Conservation (phyloP, 192 early-diverging fungal species). For the Backusella parvicylindrica region DNA sequence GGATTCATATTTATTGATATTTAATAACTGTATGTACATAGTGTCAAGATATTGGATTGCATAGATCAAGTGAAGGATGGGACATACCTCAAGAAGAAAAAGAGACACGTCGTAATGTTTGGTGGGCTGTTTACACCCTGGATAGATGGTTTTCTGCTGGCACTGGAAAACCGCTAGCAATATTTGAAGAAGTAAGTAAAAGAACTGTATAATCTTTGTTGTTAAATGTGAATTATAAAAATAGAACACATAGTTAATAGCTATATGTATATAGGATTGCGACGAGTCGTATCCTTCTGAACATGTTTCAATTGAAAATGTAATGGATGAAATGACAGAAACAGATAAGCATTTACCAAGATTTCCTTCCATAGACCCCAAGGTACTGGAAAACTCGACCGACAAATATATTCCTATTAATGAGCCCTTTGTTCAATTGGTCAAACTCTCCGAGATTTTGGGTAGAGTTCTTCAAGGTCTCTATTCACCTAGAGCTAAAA, state of each 20-base stretch:
- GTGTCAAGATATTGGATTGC: constrained; percentile 21
- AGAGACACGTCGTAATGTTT: constrained; percentile 5
- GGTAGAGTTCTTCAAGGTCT: constrained; percentile 22
- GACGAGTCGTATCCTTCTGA: constrained; percentile 23
- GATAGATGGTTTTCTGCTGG: constrained; percentile 19
- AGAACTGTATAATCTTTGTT: background rate
- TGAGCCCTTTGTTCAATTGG: constrained; percentile 22
- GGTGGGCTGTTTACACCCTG: constrained; percentile 9
- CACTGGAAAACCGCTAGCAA: constrained; percentile 7
- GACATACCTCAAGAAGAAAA: constrained; percentile 2
- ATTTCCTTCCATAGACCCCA: constrained; percentile 1
- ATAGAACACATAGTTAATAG: background rate
- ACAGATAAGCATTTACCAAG: background rate
- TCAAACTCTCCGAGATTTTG: constrained; percentile 28
- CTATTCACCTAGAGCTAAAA: constrained; percentile 25
- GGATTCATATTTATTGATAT: background rate
- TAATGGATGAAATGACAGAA: constrained; percentile 20
- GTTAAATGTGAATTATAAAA: background rate
- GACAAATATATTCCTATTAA: constrained; percentile 5
- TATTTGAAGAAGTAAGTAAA: constrained; percentile 12
- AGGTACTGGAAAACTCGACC: background rate
- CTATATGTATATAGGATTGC: constrained; percentile 15
- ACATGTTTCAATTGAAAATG: constrained; percentile 13
- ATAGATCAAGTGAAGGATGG: background rate
- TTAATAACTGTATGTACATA: background rate